phyloP scores from a whole-genome alignment of 352 stramenopile genomes.

The Phytopythium chamaehyphon region DNA sequence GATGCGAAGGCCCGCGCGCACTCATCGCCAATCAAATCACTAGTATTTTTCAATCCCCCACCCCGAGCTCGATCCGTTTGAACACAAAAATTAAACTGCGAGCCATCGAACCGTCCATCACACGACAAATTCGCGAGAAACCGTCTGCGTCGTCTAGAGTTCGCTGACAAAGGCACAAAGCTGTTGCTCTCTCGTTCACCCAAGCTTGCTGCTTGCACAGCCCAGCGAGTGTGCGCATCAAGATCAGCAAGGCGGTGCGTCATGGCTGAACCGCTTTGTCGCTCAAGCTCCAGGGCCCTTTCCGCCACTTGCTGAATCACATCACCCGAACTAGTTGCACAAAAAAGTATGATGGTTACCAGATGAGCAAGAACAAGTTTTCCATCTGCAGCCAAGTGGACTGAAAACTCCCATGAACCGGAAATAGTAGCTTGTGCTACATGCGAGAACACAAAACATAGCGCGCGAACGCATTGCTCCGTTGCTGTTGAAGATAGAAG shows the following conservation, averaged over 20 bases:
- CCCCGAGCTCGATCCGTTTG: too few relatives aligned
- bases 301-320: constrained; percentile 8
- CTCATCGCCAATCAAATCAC: constrained; percentile 19
- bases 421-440: constrained; percentile 20
- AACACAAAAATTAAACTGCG: too few relatives aligned
- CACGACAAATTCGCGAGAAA: too few relatives aligned
- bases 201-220: too few relatives aligned
- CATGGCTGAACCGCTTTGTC: too few relatives aligned
- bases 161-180: too few relatives aligned
- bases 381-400: constrained; percentile 28
- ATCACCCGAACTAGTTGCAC: constrained; percentile 19
- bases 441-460: constrained; percentile 34
- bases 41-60: constrained; percentile 13
- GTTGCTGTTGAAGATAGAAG: constrained; percentile 31
- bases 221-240: neutral
- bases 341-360: constrained; percentile 41
- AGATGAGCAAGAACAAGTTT: constrained; percentile 35
- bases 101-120: too few relatives aligned
- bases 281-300: constrained; percentile 5
- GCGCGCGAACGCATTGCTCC: constrained; percentile 33
- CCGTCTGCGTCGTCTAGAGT: too few relatives aligned
- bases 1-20: constrained; percentile 13
- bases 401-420: constrained; percentile 25
- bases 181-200: too few relatives aligned
- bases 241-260: neutral